Evolutionary conservation across 371 early-diverging fungal species (phyloP).

Genomic region (Syncephalis fuscata): DNA sequence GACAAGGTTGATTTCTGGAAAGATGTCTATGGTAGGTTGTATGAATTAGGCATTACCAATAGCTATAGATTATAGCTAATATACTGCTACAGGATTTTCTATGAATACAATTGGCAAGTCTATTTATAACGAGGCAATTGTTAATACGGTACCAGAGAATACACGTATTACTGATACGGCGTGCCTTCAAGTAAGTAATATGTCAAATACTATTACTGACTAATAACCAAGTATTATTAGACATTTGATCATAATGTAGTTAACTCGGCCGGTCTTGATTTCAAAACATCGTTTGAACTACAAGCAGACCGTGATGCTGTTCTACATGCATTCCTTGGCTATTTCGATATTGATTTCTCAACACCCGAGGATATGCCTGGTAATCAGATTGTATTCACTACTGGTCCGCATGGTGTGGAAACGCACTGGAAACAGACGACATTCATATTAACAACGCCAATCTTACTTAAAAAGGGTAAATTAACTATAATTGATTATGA

Average conservation of each 20-base stretch:
- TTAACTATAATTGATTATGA: background rate
- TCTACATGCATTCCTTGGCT: constrained; percentile 58
- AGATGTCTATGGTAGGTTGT: constrained; percentile 55
- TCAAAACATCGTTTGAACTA: constrained; percentile 37
- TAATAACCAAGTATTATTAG: constrained; percentile 4
- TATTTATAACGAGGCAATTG: constrained; percentile 29
- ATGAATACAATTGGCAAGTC: constrained; percentile 65
- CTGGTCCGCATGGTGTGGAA: constrained; percentile 48
- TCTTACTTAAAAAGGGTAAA: too few species aligned
- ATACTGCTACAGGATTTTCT: constrained; percentile 47
- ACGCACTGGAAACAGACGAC: constrained; percentile 57
- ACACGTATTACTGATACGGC: constrained; percentile 42
- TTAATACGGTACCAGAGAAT: constrained; percentile 48
- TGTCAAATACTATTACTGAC: background rate
- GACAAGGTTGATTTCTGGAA: constrained; percentile 71
- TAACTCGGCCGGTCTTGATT: constrained; percentile 26
- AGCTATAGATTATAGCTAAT: too few species aligned
- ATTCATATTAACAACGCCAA: constrained; percentile 17
- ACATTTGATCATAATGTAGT: constrained; percentile 49
- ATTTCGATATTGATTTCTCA: constrained; percentile 75
- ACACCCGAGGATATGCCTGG: constrained; percentile 27
- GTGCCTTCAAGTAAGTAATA: constrained; percentile 2
- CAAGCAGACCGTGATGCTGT: constrained; percentile 32
- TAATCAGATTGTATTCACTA: constrained; percentile 36
- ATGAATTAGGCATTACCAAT: too few species aligned